Percentiles rank a stretch among this genome's conserved stretches.
phyloP scores from a whole-genome alignment of 2,329 filamentous ascomycete genomes.

The Pseudopithomyces chartarum region DNA sequence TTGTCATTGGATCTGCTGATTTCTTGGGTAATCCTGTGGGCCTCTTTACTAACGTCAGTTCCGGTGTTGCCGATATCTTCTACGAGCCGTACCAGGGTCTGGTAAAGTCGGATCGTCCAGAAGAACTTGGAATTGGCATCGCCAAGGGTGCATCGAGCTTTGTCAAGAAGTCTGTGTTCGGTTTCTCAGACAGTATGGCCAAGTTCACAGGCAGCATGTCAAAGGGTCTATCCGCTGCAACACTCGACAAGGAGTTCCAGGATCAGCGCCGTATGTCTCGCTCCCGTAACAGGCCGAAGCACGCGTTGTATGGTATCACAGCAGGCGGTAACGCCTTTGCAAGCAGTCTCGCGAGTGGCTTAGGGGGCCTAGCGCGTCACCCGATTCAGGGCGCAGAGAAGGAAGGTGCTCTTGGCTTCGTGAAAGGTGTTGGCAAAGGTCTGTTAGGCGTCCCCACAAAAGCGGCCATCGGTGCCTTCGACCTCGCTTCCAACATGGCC shows the following conservation, averaged over 20 bases:
- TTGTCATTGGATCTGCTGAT: constrained; percentile 94
- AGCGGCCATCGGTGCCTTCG: constrained; percentile 93
- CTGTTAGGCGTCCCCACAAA: constrained; percentile 94
- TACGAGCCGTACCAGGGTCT: constrained; percentile 99
- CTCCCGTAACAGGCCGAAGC: constrained; percentile 92
- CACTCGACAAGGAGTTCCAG: constrained; percentile 98
- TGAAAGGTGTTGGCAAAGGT: constrained; percentile 97
- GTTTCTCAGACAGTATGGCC: constrained; percentile 94
- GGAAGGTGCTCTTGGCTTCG: constrained; percentile 90
- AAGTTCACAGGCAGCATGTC: constrained; percentile 98
- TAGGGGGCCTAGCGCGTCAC: constrained; percentile 90
- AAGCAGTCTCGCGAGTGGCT: constrained; percentile 88
- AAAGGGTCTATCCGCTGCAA: constrained; percentile 93
- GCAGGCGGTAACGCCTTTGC: constrained; percentile 95
- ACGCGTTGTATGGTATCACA: constrained; percentile 94
- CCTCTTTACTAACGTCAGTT: constrained; percentile 97
- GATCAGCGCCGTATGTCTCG: constrained; percentile 92
- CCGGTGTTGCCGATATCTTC: constrained; percentile 96
- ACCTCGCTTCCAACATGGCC: constrained; percentile 94
- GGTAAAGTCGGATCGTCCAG: constrained; percentile 92
- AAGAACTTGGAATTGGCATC: constrained; percentile 92
- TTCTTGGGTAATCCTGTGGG: constrained; percentile 98
- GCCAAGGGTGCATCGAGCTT: constrained; percentile 97
- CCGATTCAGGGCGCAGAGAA: constrained; percentile 95
- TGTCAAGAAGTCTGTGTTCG: constrained; percentile 98